These are phyloP conservation scores for Lachnellula arida DNA, from an alignment of 2,329 filamentous ascomycete genomes.

Conservation along the genomic window DNA sequence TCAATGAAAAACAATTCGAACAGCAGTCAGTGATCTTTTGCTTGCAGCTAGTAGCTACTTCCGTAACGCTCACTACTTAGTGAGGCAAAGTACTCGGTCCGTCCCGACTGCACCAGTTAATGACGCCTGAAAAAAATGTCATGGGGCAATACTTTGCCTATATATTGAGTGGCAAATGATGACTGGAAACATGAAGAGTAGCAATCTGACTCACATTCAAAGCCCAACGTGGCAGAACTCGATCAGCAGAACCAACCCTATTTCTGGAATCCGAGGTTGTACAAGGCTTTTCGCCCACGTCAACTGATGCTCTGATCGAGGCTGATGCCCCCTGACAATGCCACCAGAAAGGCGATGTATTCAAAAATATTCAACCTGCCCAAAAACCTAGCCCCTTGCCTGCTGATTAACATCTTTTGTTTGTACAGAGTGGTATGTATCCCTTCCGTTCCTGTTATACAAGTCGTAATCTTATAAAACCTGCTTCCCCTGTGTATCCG, in stretches of 20 bases:
- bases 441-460: neutral
- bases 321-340: too few species aligned
- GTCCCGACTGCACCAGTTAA: neutral
- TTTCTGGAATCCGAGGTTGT: neutral
- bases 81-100: neutral
- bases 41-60: neutral
- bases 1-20: neutral
- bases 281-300: neutral
- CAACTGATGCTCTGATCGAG: too few species aligned
- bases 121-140: too few species aligned
- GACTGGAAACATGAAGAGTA: neutral
- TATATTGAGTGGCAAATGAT: neutral
- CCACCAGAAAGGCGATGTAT: too few species aligned
- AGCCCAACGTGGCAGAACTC: neutral
- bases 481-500: neutral
- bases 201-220: neutral
- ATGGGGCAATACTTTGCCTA: neutral
- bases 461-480: neutral
- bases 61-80: neutral
- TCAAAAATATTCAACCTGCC: neutral
- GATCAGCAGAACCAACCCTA: too few species aligned
- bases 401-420: too few species aligned
- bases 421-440: conserved; percentile 1
- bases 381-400: neutral
- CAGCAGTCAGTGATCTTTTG: neutral